Percentiles rank a stretch among this genome's conserved stretches.
Conservation (phyloP, 805 yeast species). For the Hanseniaspora clermontiae region DNA sequence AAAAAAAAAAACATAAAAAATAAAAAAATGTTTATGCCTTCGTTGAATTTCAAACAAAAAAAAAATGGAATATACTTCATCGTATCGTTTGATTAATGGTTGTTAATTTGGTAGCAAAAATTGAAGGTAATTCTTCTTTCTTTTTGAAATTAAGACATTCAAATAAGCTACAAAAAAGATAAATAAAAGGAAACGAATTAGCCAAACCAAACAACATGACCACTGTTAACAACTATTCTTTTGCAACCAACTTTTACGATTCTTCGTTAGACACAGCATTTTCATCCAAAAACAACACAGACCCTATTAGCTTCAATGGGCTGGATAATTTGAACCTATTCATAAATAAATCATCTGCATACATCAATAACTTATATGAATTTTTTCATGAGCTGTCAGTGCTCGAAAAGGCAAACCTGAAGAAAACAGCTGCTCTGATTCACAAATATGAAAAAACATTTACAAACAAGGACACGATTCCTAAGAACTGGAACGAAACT, state of each 20-base stretch:
- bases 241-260: conserved; percentile 7
- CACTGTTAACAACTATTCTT: background rate
- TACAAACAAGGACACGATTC: conserved; percentile 19
- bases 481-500: conserved; percentile 20
- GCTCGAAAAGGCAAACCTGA: conserved; percentile 25
- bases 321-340: background rate
- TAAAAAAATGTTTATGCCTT: background rate
- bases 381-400: conserved; percentile 4
- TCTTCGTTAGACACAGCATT: background rate
- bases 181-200: too few species aligned
- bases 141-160: too few species aligned
- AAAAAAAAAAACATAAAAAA: background rate
- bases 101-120: too few species aligned
- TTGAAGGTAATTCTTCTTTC: too few species aligned
- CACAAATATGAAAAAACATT: conserved; percentile 20
- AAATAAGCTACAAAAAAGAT: too few species aligned
- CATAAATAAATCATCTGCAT: conserved; percentile 6
- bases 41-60: too few species aligned
- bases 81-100: too few species aligned
- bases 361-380: background rate
- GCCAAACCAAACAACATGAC: background rate
- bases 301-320: background rate
- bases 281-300: background rate
- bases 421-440: conserved; percentile 26
- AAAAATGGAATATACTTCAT: too few species aligned